phyloP scores from a whole-genome alignment of 2,329 filamentous ascomycete genomes.

The Rhynchosporium secalis region DNA sequence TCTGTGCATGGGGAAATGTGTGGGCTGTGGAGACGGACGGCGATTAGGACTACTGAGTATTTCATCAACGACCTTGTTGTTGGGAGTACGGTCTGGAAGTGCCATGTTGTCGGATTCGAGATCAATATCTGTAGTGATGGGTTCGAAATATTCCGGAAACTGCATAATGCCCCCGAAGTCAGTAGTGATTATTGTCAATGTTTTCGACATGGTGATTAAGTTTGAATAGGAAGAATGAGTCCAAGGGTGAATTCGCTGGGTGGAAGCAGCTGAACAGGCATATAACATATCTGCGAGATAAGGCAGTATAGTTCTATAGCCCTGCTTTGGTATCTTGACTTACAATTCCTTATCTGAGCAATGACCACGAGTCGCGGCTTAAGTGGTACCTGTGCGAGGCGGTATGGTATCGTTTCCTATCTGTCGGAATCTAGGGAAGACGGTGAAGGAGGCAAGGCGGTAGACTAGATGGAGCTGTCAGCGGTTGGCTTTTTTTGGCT shows the following conservation, averaged over 20 bases:
- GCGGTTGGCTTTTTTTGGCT: conserved; percentile 17
- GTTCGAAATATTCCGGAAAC: conserved; percentile 31
- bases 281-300: conserved; percentile 4
- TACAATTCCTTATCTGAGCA: conserved; percentile 20
- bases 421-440: background rate
- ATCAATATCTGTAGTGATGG: conserved; percentile 20
- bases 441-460: conserved; percentile 15
- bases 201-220: conserved; percentile 27
- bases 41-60: conserved; percentile 36
- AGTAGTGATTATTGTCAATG: conserved; percentile 32
- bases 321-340: conserved; percentile 11
- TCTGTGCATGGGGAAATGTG: conserved; percentile 71
- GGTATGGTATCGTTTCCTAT: conserved; percentile 12
- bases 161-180: conserved; percentile 28
- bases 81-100: conserved; percentile 20
- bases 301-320: background rate
- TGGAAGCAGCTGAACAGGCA: background rate
- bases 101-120: conserved; percentile 30
- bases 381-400: conserved; percentile 21
- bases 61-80: conserved; percentile 33
- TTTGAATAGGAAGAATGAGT: conserved; percentile 8
- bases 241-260: conserved; percentile 1
- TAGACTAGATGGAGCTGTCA: conserved; percentile 21
- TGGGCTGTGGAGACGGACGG: conserved; percentile 79
- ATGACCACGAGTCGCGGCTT: conserved; percentile 13